Base-by-base conservation (phyloP, 2,329 filamentous ascomycete species). In the Fusarium circinatum region DNA sequence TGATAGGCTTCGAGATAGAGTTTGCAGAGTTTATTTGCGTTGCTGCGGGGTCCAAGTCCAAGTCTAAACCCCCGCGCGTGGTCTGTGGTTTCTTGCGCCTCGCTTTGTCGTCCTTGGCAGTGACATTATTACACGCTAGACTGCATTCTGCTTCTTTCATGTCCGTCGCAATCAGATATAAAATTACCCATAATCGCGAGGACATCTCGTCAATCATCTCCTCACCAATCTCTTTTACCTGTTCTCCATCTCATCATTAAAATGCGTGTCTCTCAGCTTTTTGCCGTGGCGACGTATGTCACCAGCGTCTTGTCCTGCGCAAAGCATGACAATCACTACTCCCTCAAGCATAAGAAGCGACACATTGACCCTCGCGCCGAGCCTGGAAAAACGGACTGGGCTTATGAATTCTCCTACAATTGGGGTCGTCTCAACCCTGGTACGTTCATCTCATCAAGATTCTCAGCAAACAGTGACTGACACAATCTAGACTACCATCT, bases 351-450 rank as follows among this genome's bases (percentile, higher is more conserved):
- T 11, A 73, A 63, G 38, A 73, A 74, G 44, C 62, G 71, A 42
- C 34, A 44, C 18, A 71, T 74, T 47, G 64, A 56, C 4, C 71
- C 71, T 10, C 71, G 71, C 0, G 71, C 71, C 9, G 55, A 66
- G 1, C 58, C 49, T 7, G 62, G 42, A 1, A 5, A 38, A 2
- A 65, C 49, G 0, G 67, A 76, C 12, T 75, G 74, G 74, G 70
- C 71, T 2, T 75, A 76, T n/a, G 71, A 75, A 4, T 62, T 62
- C 0, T 75, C 74, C 1, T 75, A 67, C 41, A 62, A 75, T 24
- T 76, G 74, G 74, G 74, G 74, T 5, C 71, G 71, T 3, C 38
- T 76, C 30, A 68, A 62, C 0, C 71, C 74, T 30, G 62, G 74
- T 76, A 15, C 1, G 34, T 8, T 14, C 4, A 18, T 8, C 9